Percentiles rank a stretch among this genome's conserved stretches.
These are phyloP conservation scores for Coemansia sp. DNA, from an alignment of 192 early-diverging fungal species.

Conservation along the genomic window DNA sequence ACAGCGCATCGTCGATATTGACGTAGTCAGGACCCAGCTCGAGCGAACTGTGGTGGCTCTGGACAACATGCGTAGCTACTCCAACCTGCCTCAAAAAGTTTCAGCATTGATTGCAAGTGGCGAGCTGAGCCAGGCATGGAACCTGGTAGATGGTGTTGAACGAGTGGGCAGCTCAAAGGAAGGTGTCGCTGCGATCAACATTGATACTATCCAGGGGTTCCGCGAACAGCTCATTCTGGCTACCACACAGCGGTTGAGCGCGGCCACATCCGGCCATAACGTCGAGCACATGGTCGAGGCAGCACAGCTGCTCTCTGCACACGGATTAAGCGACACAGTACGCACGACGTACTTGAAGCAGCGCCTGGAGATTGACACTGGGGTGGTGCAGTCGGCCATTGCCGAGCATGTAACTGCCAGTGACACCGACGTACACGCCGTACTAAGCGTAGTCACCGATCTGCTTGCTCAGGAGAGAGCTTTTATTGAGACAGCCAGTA, in stretches of 20 bases:
- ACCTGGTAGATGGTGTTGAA: constrained; percentile 18
- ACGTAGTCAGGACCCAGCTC: constrained; percentile 15
- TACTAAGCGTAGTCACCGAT: constrained; percentile 9
- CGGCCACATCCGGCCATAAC: constrained; percentile 13
- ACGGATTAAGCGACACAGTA: constrained; percentile 14
- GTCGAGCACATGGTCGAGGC: constrained; percentile 5
- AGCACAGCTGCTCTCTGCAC: constrained; percentile 13
- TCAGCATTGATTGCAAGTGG: constrained; percentile 18
- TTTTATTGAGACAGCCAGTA: constrained; percentile 29
- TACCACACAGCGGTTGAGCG: constrained; percentile 5
- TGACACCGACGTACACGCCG: background rate
- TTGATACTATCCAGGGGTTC: constrained; percentile 1
- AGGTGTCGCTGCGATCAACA: background rate
- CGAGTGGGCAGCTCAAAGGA: background rate
- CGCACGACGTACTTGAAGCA: constrained; percentile 13
- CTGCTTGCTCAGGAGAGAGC: constrained; percentile 23
- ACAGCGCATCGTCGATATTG: constrained; percentile 25
- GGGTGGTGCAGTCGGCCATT: constrained; percentile 14
- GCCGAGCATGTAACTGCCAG: background rate
- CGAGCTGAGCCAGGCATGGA: constrained; percentile 37
- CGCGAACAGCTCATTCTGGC: constrained; percentile 12
- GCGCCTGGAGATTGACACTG: constrained; percentile 18
- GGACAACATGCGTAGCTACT: constrained; percentile 32
- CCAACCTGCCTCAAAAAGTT: constrained; percentile 38
- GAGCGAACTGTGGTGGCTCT: constrained; percentile 28